A percentile compares a stretch with the other conserved stretches of the same genome.
Conservation (phyloP, 768 basidiomycete species). For the Brasilioporus rufonigricans region DNA sequence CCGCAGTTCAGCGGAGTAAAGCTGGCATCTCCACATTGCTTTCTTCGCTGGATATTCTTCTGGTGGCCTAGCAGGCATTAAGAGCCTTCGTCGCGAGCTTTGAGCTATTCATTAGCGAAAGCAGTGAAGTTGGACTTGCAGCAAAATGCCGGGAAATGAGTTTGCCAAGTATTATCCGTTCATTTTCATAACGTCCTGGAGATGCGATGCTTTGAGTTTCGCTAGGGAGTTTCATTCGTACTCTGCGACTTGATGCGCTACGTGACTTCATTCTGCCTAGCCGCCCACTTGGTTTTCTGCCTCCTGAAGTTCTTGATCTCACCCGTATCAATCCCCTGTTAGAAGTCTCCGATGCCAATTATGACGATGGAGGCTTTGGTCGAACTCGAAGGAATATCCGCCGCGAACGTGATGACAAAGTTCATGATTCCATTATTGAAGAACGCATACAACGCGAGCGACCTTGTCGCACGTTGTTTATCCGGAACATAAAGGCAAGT, state of each 20-base stretch:
- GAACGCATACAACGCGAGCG: constrained; percentile 92
- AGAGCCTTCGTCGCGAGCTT: constrained; percentile 42
- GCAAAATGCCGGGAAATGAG: constrained; percentile 30
- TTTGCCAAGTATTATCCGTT: constrained; percentile 20
- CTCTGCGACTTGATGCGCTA: constrained; percentile 40
- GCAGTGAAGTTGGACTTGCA: constrained; percentile 39
- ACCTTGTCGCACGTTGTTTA: constrained; percentile 94
- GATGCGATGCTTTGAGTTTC: constrained; percentile 28
- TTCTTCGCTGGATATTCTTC: constrained; percentile 22
- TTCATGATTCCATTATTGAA: constrained; percentile 89
- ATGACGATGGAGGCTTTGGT: constrained; percentile 51
- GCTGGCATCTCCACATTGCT: constrained; percentile 34
- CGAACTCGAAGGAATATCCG: constrained; percentile 51
- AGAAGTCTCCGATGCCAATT: constrained; percentile 62
- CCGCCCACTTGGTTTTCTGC: constrained; percentile 39
- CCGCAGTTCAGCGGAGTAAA: constrained; percentile 52
- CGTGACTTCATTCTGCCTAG: constrained; percentile 44
- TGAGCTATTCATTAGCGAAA: constrained; percentile 48
- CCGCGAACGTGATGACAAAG: constrained; percentile 84
- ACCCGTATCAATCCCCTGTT: constrained; percentile 42
- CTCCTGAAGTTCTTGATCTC: constrained; percentile 50
- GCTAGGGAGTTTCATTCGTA: constrained; percentile 18
- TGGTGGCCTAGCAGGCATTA: constrained; percentile 28
- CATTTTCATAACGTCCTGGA: constrained; percentile 16
- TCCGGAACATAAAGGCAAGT: constrained; percentile 97